Conservation (phyloP, 257 asterid genomes). For the Solanum bukasovii region DNA sequence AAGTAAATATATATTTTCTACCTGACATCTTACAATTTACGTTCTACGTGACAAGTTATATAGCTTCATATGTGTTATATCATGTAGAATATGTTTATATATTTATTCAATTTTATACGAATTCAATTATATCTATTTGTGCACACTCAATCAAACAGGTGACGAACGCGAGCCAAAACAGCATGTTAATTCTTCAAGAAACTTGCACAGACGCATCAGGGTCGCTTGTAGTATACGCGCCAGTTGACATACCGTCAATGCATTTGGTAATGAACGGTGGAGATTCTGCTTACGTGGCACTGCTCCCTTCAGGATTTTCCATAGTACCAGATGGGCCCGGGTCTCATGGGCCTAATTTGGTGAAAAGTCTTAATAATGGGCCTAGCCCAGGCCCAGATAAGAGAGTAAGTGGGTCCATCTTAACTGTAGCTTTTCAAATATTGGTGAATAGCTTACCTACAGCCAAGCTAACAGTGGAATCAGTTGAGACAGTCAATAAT, state of each 20-base stretch:
- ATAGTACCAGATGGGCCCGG: slow-evolving; percentile 86
- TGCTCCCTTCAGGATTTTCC: slow-evolving; percentile 85
- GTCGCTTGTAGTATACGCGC: slow-evolving; percentile 87
- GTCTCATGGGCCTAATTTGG: slow-evolving; percentile 17
- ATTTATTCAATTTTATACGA: neutral
- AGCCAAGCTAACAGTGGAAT: slow-evolving; percentile 77
- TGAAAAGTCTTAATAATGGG: neutral
- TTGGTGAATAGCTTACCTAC: slow-evolving; percentile 74
- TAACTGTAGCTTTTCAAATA: slow-evolving; percentile 86
- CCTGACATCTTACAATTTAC: too few relatives aligned
- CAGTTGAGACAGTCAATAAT: slow-evolving; percentile 84
- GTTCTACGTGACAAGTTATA: neutral
- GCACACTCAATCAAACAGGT: slow-evolving; percentile 20
- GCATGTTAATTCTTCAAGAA: slow-evolving; percentile 79
- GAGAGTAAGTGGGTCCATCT: slow-evolving; percentile 53
- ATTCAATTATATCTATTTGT: neutral
- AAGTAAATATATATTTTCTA: neutral
- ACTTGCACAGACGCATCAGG: slow-evolving; percentile 73
- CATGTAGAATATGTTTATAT: neutral
- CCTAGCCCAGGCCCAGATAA: slow-evolving; percentile 10
- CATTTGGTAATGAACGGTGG: slow-evolving; percentile 92
- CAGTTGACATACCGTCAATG: slow-evolving; percentile 89
- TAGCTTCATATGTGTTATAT: too few relatives aligned
- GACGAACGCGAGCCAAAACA: slow-evolving; percentile 56
- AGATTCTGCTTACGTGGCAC: slow-evolving; percentile 79